A percentile compares a stretch with the other conserved stretches of the same genome.
Evolutionary conservation across 176 grass and related monocot species (phyloP).

Genomic region (Pontederia paniculata): DNA sequence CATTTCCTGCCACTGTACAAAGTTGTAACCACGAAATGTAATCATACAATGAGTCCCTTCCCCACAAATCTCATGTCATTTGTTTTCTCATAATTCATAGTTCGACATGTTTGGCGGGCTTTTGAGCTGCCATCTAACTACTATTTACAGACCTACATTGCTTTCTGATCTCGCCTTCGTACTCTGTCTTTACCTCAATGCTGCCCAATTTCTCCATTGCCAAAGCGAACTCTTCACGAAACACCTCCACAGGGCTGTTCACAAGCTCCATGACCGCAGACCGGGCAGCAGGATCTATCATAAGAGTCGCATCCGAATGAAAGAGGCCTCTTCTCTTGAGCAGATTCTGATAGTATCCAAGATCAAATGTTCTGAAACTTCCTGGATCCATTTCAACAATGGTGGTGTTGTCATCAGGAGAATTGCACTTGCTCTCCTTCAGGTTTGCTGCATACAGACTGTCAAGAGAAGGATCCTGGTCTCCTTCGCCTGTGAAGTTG

Average conservation of each 20-base stretch:
- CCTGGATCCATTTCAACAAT: conserved; percentile 86
- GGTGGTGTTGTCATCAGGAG: conserved; percentile 40
- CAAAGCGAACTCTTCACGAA: conserved; percentile 50
- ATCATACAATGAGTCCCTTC: no score
- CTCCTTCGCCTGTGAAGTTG: conserved; percentile 70
- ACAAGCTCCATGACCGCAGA: conserved; percentile 29
- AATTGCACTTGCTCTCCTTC: conserved; percentile 40
- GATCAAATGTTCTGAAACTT: conserved; percentile 76
- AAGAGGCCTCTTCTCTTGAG: conserved; percentile 69
- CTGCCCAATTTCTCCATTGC: conserved; percentile 63
- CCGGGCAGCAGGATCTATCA: conserved; percentile 29
- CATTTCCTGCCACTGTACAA: no score
- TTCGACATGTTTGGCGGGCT: no score
- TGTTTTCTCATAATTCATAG: no score
- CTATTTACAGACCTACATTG: conserved; percentile 44
- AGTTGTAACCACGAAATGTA: no score
- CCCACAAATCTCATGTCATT: no score
- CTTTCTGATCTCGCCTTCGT: conserved; percentile 63
- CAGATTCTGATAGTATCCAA: conserved; percentile 49
- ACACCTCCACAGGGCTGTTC: conserved; percentile 18
- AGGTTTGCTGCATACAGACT: conserved; percentile 45
- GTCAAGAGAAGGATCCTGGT: conserved; percentile 55
- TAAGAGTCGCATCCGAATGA: conserved; percentile 60
- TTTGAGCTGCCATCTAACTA: not conserved
- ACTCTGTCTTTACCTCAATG: conserved; percentile 50